Evolutionary conservation across 169 alveolate genomes (phyloP), one percentile per base, ranked within the genome.

Genomic region (Plasmodium chabaudi): DNA sequence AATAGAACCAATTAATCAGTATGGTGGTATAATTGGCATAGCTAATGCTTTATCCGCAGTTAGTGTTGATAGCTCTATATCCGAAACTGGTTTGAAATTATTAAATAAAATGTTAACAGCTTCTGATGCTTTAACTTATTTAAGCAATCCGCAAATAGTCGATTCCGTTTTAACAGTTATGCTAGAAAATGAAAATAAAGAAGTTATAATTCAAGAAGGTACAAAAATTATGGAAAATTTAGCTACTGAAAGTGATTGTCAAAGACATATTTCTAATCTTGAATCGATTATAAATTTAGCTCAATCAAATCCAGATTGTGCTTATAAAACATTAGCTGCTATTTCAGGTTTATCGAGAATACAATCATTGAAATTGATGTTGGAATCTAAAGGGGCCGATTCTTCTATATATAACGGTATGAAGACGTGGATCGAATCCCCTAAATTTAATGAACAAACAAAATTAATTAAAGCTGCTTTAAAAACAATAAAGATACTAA

Each of bases 11-110:
- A 94, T 96, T n/a, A 87, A 92, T 72, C 98, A 96, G 88, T 96
- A 96, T 82, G 98, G 98, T 13, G 98, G 98, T 39, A 88, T 96
- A 10, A 94, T 91, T 44, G 98, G 98, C 15, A 93, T 96, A 42
- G 94, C 96, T 25, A 92, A 93, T 39, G 94, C 98, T 3, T 89
- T 96, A 27, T 46, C 75, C 2, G 95, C 94, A 27, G 95, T 95
- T 88, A 89, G 94, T 68, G 79, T 67, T 53, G 94, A 95, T 59
- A 94, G 84, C 42, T 87, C 92, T 59, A 92, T 94, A 74, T 92
- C 95, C 67, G 94, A 93, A 56, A 95, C 92, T 88, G 97, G 96
- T n/a, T 63, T 96, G 79, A 94, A 94, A 86, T 93, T 96, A 65
- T 79, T 96, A 65, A 93, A 91, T 25, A 93, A 93, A 68, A 93